Base-by-base conservation (phyloP, 208 protist genomes). In the Trypanosoma grayi region DNA sequence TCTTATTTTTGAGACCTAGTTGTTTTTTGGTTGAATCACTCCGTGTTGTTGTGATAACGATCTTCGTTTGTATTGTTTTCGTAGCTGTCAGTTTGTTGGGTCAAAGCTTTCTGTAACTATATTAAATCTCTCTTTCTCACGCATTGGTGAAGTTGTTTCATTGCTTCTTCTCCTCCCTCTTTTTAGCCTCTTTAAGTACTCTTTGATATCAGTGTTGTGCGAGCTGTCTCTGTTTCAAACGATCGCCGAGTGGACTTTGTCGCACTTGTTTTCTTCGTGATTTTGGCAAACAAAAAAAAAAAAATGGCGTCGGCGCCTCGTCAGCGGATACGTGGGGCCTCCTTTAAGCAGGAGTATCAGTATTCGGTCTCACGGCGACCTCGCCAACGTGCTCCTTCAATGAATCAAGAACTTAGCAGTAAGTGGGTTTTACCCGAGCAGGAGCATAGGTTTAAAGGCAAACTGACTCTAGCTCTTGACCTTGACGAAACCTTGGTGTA, bases 321-420 rank as follows among this genome's bases (percentile, higher is more conserved):
- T 25, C 92, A 97, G 43, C 80, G 92, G 27, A 90, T 94, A 61
- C 78, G 92, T 52, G 92, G 92, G 37, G 83, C 87, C 30, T 95
- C 89, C 46, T 97, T 97, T 62, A 95, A 95, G 63, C 89, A 97
- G 64, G 89, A 97, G 63, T 97, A 97, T 59, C 92, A 97, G 71
- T 79, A 77, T 13, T 75, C 60, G 14, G 76, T 77, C n/a, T 57
- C 79, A 5, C 74, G 89, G 31, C 70, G 78, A 44, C 50, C 79
- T 45, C 82, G 88, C 34, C 83, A 82, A 34, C 85, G 92, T 27
- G 92, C 92, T 33, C 89, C 92, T 11, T 97, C 92, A 10, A 97
- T 97, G 92, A 90, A 86, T 67, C 87, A 93, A 45, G 73, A 79
- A 45, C 66, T 78, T 11, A 85, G 88, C 50, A 79, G 64, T 24